Evolutionary conservation across 768 basidiomycete species (phyloP).

Genomic region (Rubroboletus satanas): DNA sequence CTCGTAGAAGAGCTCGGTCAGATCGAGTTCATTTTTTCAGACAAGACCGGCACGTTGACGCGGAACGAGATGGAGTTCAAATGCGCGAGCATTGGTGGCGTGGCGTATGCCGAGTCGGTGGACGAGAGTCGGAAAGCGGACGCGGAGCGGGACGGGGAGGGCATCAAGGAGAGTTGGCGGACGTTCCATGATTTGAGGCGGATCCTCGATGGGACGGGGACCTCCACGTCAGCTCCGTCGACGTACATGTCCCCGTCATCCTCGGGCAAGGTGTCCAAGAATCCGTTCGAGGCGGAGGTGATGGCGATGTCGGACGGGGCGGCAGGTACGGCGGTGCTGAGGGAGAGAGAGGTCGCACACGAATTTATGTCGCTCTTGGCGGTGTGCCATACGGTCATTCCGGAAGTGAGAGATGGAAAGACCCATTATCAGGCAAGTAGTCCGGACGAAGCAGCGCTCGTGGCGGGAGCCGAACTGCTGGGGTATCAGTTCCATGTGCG

Average conservation of each 20-base stretch:
- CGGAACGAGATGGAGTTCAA: constrained; percentile 98
- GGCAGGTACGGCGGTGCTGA: background rate
- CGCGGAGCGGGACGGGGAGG: constrained; percentile 37
- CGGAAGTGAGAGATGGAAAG: constrained; percentile 86
- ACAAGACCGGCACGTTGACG: constrained; percentile 93
- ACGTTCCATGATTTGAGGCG: constrained; percentile 73
- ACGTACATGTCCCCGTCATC: background rate
- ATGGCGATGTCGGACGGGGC: background rate
- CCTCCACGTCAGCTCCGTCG: background rate
- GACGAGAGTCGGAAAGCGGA: constrained; percentile 80
- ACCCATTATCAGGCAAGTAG: constrained; percentile 93
- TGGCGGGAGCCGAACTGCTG: constrained; percentile 86
- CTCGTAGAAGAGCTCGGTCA: constrained; percentile 98
- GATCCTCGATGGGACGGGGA: constrained; percentile 42
- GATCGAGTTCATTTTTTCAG: constrained; percentile 94
- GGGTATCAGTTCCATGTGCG: constrained; percentile 93
- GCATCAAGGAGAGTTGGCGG: constrained; percentile 56
- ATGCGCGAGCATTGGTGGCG: constrained; percentile 83
- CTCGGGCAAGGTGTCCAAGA: constrained; percentile 27
- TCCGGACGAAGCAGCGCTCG: constrained; percentile 96
- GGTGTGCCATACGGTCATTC: constrained; percentile 98
- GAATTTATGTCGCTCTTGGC: constrained; percentile 84
- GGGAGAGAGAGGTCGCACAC: constrained; percentile 50
- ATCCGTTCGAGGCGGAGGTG: constrained; percentile 54
- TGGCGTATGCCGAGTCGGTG: constrained; percentile 85